A percentile compares a stretch with the other conserved stretches of the same genome.
Conservation (phyloP, 352 stramenopile species). For the Globisporangium carolinianum region DNA sequence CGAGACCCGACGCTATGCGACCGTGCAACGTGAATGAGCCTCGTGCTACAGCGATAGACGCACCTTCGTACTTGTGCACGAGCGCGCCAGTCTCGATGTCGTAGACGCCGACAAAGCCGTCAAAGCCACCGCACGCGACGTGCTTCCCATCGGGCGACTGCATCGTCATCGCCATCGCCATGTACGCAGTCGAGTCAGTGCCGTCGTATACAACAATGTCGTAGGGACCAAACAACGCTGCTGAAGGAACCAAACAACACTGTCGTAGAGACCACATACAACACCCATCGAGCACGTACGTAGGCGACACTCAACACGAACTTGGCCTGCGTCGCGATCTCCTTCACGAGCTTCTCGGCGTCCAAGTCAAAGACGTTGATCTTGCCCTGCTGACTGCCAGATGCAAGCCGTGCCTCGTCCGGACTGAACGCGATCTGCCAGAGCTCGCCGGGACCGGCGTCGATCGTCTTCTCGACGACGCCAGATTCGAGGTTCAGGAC, state of each 20-base stretch:
- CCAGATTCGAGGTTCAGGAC: constrained; percentile 70
- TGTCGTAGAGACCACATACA: background rate
- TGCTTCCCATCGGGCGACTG: constrained; percentile 80
- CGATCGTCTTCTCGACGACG: constrained; percentile 75
- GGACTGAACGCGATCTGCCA: constrained; percentile 85
- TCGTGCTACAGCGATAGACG: background rate
- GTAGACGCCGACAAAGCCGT: constrained; percentile 83
- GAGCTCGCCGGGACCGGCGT: constrained; percentile 79
- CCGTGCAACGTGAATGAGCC: too few species aligned
- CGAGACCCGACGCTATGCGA: too few species aligned
- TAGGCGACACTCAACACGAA: constrained; percentile 76
- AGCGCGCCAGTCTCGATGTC: constrained; percentile 69
- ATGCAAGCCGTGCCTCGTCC: constrained; percentile 74
- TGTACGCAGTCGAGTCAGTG: too few species aligned
- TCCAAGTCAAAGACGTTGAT: constrained; percentile 85
- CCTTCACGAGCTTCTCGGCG: constrained; percentile 66
- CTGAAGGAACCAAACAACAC: too few species aligned
- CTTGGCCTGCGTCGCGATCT: constrained; percentile 66
- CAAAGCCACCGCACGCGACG: constrained; percentile 72
- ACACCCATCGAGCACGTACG: constrained; percentile 20
- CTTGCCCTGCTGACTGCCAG: constrained; percentile 80
- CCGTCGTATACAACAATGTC: too few species aligned
- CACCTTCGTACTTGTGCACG: constrained; percentile 86
- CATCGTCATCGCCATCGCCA: background rate
- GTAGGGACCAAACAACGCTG: background rate